A percentile compares a stretch with the other conserved stretches of the same genome.
phyloP scores from a whole-genome alignment of 139 green algal species.

The Diplosphaera chodatii region DNA sequence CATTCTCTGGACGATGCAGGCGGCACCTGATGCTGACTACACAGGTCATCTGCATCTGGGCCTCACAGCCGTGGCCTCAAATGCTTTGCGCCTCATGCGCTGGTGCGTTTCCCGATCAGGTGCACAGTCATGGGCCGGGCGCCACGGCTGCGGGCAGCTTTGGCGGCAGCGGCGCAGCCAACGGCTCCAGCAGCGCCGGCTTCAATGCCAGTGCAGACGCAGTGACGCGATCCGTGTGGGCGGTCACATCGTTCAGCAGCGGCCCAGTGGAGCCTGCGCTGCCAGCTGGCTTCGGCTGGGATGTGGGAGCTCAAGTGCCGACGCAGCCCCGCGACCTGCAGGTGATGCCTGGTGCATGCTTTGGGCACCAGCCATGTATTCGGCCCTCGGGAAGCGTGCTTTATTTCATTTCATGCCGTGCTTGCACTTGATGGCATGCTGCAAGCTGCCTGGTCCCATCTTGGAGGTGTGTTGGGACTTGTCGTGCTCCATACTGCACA shows the following conservation, averaged over 20 bases:
- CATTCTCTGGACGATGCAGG: too few relatives aligned
- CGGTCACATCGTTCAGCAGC: slow-evolving; percentile 8
- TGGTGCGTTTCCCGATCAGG: too few relatives aligned
- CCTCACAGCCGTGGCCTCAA: too few relatives aligned
- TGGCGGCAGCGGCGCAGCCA: background rate
- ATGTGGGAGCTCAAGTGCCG: background rate
- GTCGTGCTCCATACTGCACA: too few relatives aligned
- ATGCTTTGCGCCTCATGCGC: too few relatives aligned
- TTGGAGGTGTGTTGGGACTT: too few relatives aligned
- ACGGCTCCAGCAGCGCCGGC: slow-evolving; percentile 3
- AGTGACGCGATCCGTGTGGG: background rate
- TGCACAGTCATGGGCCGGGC: slow-evolving; percentile 27
- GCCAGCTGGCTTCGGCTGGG: slow-evolving; percentile 2
- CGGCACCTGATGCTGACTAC: too few relatives aligned
- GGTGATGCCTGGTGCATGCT: background rate
- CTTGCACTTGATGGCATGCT: too few relatives aligned
- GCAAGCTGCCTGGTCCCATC: too few relatives aligned
- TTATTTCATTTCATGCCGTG: too few relatives aligned
- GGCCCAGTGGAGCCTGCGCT: slow-evolving; percentile 11
- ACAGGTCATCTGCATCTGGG: too few relatives aligned
- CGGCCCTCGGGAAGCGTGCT: too few relatives aligned
- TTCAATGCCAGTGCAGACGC: background rate
- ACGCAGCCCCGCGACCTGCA: slow-evolving; percentile 11
- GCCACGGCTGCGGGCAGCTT: slow-evolving; percentile 1
- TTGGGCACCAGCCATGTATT: background rate